Base-by-base conservation (phyloP, 805 yeast genomes). In the Diddensiella transvaalensis region DNA sequence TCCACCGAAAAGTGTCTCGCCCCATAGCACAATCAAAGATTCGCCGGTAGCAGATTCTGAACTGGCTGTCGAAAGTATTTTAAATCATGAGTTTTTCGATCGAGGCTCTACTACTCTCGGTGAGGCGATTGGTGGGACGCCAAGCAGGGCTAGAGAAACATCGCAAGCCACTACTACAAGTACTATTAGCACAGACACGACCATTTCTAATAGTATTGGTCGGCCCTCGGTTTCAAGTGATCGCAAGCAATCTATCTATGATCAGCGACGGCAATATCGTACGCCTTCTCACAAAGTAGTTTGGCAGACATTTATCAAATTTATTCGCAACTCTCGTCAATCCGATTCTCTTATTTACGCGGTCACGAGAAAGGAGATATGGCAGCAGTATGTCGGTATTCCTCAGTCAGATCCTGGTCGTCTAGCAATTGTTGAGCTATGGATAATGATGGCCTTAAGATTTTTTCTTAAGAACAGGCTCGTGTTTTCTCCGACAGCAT, bases 381-480 rank as follows among this genome's bases (percentile, higher is more conserved):
- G 61, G 60, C 36, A 56, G 19, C 67, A 62, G 47, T 60, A 59
- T 46, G 45, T 48, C 26, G 53, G 48, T 21, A 46, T 60, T 0
- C 37, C 43, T 22, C 48, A 26, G 35, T 33, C 43, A 44, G 56
- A 21, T 35, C 26, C 41, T 50, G 40, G 42, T 32, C 40, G 42
- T 33, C 29, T 42, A 33, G 62, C 55, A 13, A 53, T 60, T 11
- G 51, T 61, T 18, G 67, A 63, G 30, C 51, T 63, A n/a, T 63
- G 67, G 67, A 51, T 58, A 5, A 61, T 63, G 51, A 63, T 61
- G 62, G 62, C 62, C 4, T 39, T 62, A 24, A 43, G 65, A 19
- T 61, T 53, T 46, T 35, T 63, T 30, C 44, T 62, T 19, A 47
- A 59, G 17, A 62, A 61, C 35, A 41, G 50, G 17, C 54, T 63